Evolutionary conservation across 768 basidiomycete species (phyloP).

Genomic region (Tephrocybe sp.): DNA sequence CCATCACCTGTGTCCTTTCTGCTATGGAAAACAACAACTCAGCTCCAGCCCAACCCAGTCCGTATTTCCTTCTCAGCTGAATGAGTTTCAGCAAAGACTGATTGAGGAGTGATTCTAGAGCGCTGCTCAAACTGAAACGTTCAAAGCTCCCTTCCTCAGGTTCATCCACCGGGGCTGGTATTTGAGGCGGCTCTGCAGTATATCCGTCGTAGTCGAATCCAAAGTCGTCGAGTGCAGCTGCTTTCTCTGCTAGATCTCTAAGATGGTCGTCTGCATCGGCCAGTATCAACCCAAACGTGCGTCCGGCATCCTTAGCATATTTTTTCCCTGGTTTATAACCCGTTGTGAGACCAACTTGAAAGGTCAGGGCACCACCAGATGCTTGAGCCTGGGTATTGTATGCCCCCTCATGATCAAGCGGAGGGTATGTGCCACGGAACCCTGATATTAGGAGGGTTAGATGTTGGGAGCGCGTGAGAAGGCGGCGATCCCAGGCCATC

Average conservation of each 20-base stretch:
- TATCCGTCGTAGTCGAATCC: conserved; percentile 23
- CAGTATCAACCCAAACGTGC: conserved; percentile 48
- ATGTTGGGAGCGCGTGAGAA: conserved; percentile 55
- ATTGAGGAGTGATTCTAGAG: conserved; percentile 60
- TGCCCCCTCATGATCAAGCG: conserved; percentile 41
- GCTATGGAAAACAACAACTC: conserved; percentile 48
- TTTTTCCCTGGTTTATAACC: conserved; percentile 58
- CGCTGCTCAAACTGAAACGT: conserved; percentile 59
- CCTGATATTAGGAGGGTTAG: conserved; percentile 66
- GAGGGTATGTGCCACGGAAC: conserved; percentile 51
- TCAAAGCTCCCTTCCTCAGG: conserved; percentile 47
- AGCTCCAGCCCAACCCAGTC: conserved; percentile 68
- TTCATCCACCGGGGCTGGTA: conserved; percentile 20
- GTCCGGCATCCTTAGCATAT: conserved; percentile 44
- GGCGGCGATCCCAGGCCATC: conserved; percentile 70
- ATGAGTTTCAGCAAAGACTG: conserved; percentile 54
- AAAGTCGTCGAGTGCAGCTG: conserved; percentile 25
- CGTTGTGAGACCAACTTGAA: conserved; percentile 60
- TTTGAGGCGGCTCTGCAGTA: conserved; percentile 9
- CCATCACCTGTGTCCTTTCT: conserved; percentile 41
- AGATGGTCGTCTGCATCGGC: conserved; percentile 42
- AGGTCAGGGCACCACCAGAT: conserved; percentile 37
- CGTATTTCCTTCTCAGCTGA: conserved; percentile 47
- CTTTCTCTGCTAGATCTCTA: conserved; percentile 31
- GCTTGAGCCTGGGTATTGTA: conserved; percentile 33